Evolutionary conservation across 108 stramenopile genomes (phyloP).

Genomic region (Seminavis robusta): DNA sequence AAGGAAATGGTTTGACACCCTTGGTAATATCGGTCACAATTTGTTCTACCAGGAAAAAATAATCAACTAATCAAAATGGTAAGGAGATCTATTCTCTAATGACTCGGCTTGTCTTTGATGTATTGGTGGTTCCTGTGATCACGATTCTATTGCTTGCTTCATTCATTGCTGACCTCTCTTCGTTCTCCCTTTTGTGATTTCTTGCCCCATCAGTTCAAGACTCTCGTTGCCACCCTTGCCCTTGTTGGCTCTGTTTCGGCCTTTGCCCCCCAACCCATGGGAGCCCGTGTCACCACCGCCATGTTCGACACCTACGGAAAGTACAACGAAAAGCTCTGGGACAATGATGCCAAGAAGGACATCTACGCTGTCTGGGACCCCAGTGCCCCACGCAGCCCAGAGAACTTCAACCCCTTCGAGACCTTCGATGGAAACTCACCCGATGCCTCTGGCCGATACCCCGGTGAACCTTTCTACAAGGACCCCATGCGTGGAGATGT

Average conservation of each 20-base stretch:
- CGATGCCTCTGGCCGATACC: slow-evolving; percentile 81
- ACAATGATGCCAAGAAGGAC: slow-evolving; percentile 79
- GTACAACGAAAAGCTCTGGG: slow-evolving; percentile 87
- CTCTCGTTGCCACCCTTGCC: too few species aligned
- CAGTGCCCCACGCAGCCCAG: slow-evolving; percentile 59
- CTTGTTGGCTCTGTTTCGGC: slow-evolving; percentile 39
- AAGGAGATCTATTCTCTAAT: too few species aligned
- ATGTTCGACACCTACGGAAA: slow-evolving; percentile 57
- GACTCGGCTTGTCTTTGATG: too few species aligned
- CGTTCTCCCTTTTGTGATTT: too few species aligned
- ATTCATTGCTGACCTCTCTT: too few species aligned
- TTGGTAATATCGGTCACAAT: too few species aligned
- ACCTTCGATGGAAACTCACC: slow-evolving; percentile 62
- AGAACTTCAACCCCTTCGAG: slow-evolving; percentile 96
- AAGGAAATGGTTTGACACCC: too few species aligned
- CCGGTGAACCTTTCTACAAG: slow-evolving; percentile 86
- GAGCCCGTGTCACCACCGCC: slow-evolving; percentile 39
- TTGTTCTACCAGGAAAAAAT: too few species aligned
- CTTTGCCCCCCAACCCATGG: slow-evolving; percentile 27
- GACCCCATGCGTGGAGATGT: slow-evolving; percentile 84
- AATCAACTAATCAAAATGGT: too few species aligned
- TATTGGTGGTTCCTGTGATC: too few species aligned
- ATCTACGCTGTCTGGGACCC: slow-evolving; percentile 85
- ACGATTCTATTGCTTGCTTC: too few species aligned
- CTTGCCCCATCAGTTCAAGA: too few species aligned